Evolutionary conservation across 148 eudicot species (phyloP).

Genomic region (Spergularia marina): DNA sequence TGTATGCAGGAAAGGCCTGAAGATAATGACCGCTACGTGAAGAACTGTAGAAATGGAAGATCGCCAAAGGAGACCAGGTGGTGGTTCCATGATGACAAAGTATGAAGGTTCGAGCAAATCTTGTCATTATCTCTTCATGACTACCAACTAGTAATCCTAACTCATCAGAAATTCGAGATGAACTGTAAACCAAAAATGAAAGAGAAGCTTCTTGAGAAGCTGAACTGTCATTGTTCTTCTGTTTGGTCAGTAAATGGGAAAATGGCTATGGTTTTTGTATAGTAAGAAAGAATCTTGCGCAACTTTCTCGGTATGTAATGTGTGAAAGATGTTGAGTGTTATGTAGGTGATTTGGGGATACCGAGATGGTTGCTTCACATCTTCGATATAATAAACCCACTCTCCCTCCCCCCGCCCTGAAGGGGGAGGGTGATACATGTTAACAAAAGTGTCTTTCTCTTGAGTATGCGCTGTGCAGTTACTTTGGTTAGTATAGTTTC

Average conservation of each 20-base stretch:
- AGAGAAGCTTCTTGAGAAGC: slow-evolving; percentile 21
- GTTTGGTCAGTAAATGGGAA: slow-evolving; percentile 17
- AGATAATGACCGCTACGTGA: slow-evolving; percentile 85
- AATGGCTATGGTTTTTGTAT: slow-evolving; percentile 25
- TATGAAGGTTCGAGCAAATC: slow-evolving; percentile 30
- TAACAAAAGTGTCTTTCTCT: background rate
- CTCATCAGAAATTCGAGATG: slow-evolving; percentile 16
- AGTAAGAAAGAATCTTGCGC: slow-evolving; percentile 21
- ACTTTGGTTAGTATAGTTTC: background rate
- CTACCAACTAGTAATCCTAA: slow-evolving; percentile 25
- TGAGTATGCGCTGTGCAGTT: background rate
- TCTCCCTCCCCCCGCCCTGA: background rate
- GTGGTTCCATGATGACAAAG: slow-evolving; percentile 98
- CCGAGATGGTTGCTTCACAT: background rate
- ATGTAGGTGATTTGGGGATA: slow-evolving; percentile 14
- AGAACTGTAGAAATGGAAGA: slow-evolving; percentile 77
- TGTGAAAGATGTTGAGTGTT: background rate
- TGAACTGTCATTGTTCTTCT: slow-evolving; percentile 23
- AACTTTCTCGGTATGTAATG: slow-evolving; percentile 18
- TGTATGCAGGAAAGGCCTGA: slow-evolving; percentile 80
- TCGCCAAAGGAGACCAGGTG: slow-evolving; percentile 93
- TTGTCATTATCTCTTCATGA: slow-evolving; percentile 18
- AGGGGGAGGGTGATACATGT: background rate
- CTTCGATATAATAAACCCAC: slow-evolving; percentile 2
- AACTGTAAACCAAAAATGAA: slow-evolving; percentile 20